These are phyloP conservation scores for Dothidotthia symphoricarpi DNA, from an alignment of 2,329 filamentous ascomycete species.

Conservation along the genomic window DNA sequence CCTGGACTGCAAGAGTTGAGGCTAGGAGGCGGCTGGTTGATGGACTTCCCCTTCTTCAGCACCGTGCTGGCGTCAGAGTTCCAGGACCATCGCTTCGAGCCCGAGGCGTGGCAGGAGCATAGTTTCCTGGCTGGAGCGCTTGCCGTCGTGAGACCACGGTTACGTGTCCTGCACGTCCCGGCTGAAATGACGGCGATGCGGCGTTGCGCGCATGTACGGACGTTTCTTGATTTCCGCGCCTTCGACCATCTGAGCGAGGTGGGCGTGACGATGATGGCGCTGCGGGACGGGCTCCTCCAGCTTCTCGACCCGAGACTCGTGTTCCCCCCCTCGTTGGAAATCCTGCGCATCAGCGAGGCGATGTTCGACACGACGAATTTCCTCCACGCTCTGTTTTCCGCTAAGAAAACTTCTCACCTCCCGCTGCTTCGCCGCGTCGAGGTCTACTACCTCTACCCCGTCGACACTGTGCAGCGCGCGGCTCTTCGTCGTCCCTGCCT, in stretches of 20 bases:
- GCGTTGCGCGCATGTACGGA: neutral
- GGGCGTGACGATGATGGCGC: conserved; percentile 12
- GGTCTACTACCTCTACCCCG: conserved; percentile 6
- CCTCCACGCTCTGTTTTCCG: conserved; percentile 8
- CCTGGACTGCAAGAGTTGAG: conserved; percentile 13
- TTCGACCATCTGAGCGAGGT: conserved; percentile 12
- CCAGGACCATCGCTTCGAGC: neutral
- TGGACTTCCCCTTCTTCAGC: conserved; percentile 17
- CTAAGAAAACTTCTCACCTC: conserved; percentile 4
- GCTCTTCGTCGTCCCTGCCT: neutral
- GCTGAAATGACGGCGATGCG: conserved; percentile 7
- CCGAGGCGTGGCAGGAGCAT: conserved; percentile 2
- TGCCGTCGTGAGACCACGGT: neutral
- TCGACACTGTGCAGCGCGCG: neutral
- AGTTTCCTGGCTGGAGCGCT: conserved; percentile 1
- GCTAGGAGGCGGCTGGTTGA: conserved; percentile 12
- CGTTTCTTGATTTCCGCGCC: conserved; percentile 8
- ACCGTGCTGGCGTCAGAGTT: neutral
- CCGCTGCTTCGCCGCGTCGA: conserved; percentile 11
- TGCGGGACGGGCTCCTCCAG: neutral
- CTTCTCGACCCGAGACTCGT: conserved; percentile 5
- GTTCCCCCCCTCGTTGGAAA: conserved; percentile 12
- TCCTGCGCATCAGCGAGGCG: conserved; percentile 16
- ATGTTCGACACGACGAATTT: conserved; percentile 3
- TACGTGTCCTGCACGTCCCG: conserved; percentile 12